These are phyloP conservation scores for Psidium guajava DNA, from an alignment of 345 rosid species.

Conservation along the genomic window DNA sequence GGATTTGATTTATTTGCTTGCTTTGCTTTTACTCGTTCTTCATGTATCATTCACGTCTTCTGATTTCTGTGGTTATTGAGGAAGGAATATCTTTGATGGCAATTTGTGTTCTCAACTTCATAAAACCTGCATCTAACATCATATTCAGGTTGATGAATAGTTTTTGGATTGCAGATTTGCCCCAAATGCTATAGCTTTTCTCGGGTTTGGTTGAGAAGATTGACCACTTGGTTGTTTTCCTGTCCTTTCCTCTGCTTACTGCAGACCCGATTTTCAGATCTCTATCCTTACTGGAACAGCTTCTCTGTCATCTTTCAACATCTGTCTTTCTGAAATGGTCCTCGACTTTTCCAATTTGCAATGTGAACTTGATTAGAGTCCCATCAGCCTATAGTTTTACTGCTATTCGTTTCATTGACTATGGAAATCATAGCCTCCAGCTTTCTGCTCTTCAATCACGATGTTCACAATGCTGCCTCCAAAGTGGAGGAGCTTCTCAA, in stretches of 20 bases:
- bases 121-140: background rate
- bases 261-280: background rate
- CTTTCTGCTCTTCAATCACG: background rate
- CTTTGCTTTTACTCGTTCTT: background rate
- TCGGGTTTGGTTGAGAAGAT: background rate
- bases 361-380: background rate
- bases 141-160: background rate
- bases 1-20: background rate
- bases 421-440: background rate
- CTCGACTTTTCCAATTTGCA: background rate
- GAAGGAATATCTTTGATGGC: background rate
- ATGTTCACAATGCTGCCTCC: background rate
- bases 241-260: background rate
- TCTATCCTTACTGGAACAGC: background rate
- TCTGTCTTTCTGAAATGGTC: background rate
- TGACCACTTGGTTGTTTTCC: background rate
- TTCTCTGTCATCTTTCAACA: background rate
- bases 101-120: background rate
- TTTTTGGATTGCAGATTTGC: background rate
- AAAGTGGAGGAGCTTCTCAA: background rate
- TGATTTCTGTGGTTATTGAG: background rate
- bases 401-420: background rate
- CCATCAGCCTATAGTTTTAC: background rate
- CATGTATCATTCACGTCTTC: background rate
- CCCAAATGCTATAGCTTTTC: background rate